These are phyloP conservation scores for Arthrinium puccinioides DNA, from an alignment of 2,329 filamentous ascomycete genomes.

Conservation along the genomic window DNA sequence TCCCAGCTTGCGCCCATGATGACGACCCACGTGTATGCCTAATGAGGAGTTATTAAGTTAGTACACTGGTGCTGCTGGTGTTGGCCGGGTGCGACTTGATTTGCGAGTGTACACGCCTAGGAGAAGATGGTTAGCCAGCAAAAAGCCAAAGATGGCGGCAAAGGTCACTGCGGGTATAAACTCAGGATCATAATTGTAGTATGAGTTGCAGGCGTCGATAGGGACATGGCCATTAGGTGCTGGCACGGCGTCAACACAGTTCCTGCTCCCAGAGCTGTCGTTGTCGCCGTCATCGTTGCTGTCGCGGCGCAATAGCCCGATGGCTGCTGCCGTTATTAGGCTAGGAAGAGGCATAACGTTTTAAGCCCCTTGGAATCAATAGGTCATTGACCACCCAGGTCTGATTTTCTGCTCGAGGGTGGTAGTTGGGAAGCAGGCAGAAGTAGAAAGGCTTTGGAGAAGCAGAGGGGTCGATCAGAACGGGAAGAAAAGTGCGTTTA, in stretches of 20 bases:
- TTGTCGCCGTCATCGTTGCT: conserved; percentile 2
- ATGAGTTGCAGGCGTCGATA: conserved; percentile 17
- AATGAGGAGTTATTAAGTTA: neutral
- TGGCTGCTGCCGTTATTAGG: conserved; percentile 5
- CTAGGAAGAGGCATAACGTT: conserved; percentile 1
- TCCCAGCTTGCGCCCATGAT: conserved; percentile 33
- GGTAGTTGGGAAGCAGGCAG: too few relatives aligned
- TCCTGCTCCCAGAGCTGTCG: conserved; percentile 3
- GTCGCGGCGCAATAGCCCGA: conserved; percentile 10
- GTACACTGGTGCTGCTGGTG: neutral
- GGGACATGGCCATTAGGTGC: conserved; percentile 17
- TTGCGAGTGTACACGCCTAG: conserved; percentile 13
- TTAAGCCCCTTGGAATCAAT: too few relatives aligned
- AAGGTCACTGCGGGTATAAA: conserved; percentile 17
- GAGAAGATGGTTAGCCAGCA: conserved; percentile 14
- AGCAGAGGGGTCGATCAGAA: too few relatives aligned
- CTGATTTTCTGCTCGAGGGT: too few relatives aligned
- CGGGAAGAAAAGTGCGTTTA: too few relatives aligned
- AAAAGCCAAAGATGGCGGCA: conserved; percentile 16
- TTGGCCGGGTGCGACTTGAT: too few relatives aligned
- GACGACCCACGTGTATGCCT: conserved; percentile 25
- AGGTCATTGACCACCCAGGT: too few relatives aligned
- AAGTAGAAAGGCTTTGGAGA: too few relatives aligned
- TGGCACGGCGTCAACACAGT: conserved; percentile 8
- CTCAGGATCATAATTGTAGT: conserved; percentile 20